These are phyloP conservation scores for Colletotrichum sp. DNA, from an alignment of 2,329 filamentous ascomycete genomes.

Conservation along the genomic window DNA sequence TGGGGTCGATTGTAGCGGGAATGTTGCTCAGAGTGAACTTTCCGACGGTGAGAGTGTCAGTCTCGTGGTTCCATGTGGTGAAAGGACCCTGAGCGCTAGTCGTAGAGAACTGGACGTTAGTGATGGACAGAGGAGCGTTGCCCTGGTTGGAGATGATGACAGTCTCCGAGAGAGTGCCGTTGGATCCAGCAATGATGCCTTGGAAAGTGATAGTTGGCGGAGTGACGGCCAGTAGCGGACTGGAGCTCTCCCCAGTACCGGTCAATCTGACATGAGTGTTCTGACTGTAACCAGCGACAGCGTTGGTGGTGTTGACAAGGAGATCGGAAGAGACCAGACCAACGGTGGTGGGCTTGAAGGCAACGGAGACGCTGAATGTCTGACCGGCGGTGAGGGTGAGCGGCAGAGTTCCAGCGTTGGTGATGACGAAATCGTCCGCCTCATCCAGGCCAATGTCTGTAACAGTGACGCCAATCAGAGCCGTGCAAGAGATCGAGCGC, in stretches of 20 bases:
- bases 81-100: constrained; percentile 51
- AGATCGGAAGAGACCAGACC: constrained; percentile 55
- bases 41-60: constrained; percentile 43
- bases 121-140: constrained; percentile 48
- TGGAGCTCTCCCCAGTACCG: constrained; percentile 52
- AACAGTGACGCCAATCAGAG: constrained; percentile 48
- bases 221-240: constrained; percentile 49
- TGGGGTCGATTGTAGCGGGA: constrained; percentile 47
- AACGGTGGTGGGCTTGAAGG: constrained; percentile 50
- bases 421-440: constrained; percentile 39
- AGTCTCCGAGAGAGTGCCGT: constrained; percentile 44
- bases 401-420: constrained; percentile 35
- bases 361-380: constrained; percentile 46
- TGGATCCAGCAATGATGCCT: constrained; percentile 50
- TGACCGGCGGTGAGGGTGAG: constrained; percentile 37
- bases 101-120: constrained; percentile 47
- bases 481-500: constrained; percentile 51
- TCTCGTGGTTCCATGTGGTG: constrained; percentile 38
- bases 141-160: constrained; percentile 57
- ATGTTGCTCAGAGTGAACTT: constrained; percentile 54
- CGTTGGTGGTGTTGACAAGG: constrained; percentile 53
- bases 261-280: constrained; percentile 51
- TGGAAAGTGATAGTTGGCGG: constrained; percentile 56
- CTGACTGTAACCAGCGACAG: constrained; percentile 48
- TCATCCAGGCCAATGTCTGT: constrained; percentile 39